Base-by-base conservation (phyloP, 2,329 filamentous ascomycete species). In the Fusarium sp. region DNA sequence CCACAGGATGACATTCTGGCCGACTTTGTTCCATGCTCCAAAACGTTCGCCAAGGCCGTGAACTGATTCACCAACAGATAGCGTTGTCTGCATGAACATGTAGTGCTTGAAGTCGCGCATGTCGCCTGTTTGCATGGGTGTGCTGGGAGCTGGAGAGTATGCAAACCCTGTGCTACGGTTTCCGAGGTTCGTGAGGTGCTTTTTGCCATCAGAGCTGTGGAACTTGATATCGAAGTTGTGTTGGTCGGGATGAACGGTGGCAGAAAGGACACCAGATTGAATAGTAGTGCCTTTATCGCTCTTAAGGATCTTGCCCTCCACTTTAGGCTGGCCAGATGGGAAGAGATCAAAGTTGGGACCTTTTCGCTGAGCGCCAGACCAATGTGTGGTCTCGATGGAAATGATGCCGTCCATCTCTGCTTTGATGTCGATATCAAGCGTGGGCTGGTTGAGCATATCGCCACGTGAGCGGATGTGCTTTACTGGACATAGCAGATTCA, bases 11-110 rank as follows among this genome's bases (percentile, higher is more conserved):
- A 94, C 82, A 15, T 86, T 85, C 79, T 94, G 92, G 15, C 92
- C 92, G 44, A 93, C 89, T 79, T 93, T 94, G 78, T 92, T 91
- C 80, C 92, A 92, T 10, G 91, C 88, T 1, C 92, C 92, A 76
- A 94, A 95, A 17, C 92, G 85, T 80, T 94, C 92, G 3, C 92
- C 92, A 7, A 94, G 85, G 1, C 92, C 92, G 78, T 93, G 91
- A 17, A 94, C 86, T 1, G 89, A 88, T 79, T 94, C 92, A 32
- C 87, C 87, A 1, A 89, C 86, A 5, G 82, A 80, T 4, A 89
- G 81, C 8, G 83, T 85, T 2, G 86, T 88, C 77, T 88, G 86
- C 33, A 86, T 85, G 74, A 89, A 88, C 71, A 88, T 84, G 78
- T 88, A 87, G 76, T 89, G 87, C 59, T 84, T 80, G 69, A 87